Evolutionary conservation across 2,329 filamentous ascomycete genomes (phyloP), one percentile per base, ranked within the genome.

Genomic region (Arachnomyces sp.): DNA sequence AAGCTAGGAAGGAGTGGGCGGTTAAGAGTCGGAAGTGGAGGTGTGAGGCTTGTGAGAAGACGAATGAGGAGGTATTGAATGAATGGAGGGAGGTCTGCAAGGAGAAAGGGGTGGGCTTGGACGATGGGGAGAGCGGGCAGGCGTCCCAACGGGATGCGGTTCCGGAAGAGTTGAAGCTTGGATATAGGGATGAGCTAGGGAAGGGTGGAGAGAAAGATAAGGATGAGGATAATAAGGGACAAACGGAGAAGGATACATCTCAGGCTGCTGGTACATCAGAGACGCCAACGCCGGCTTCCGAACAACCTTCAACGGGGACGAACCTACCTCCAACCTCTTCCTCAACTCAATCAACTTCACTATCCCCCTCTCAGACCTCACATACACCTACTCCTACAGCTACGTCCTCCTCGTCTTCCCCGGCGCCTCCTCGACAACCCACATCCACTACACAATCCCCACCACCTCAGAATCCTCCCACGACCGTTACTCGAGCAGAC

Each of bases 21-120:
- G 67, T 58, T 34, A 77, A 83, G 53, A 87, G 80, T 44, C 62
- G 63, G 1, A 56, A 51, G 0, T 95, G 80, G 74, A 75, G 66
- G 39, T 96, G 92, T 62, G 57, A 70, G 0, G 73, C 68, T 0
- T 96, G 90, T 37, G 59, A 65, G 13, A 80, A 74, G 63, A 52
- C 69, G 7, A 94, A 94, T 55, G 72, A 68, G 38, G 83, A 86
- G 44, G 82, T 95, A 30, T 74, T 95, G 50, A 66, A 64, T 41
- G 85, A 86, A 64, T 78, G 79, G 54, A 81, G 80, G 56, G 77
- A 77, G 45, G 67, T 71, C 12, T 73, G 68, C 43, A 55, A 52
- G 48, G 74, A 73, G 34, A 56, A 66, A 52, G 48, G 63, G 58
- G 43, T 60, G 49, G 57, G 39, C 44, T 62, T 46, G 41, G 69